phyloP scores from a whole-genome alignment of 1,284 basidiomycete genomes.

The Papiliotrema flavescens region DNA sequence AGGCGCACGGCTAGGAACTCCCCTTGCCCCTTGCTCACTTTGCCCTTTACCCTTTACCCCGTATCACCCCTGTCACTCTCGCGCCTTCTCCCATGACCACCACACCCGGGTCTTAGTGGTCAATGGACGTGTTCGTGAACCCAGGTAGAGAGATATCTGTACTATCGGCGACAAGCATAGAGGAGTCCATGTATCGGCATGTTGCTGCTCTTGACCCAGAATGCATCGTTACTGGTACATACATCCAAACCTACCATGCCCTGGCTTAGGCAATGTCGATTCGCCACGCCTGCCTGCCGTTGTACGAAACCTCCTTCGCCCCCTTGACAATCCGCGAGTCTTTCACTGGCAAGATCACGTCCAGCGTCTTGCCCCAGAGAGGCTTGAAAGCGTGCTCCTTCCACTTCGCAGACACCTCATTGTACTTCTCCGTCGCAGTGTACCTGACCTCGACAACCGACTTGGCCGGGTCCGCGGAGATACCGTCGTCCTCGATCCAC shows the following conservation, averaged over 20 bases:
- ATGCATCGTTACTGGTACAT: no score
- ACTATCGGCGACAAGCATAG: no score
- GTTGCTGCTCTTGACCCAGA: no score
- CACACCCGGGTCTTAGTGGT: no score
- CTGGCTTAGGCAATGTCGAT: not conserved
- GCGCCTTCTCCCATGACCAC: no score
- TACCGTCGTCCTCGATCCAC: constrained; percentile 52
- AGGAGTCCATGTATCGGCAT: no score
- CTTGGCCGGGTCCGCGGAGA: constrained; percentile 37
- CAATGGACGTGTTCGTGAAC: no score
- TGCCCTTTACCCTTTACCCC: no score
- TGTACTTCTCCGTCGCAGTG: constrained; percentile 21
- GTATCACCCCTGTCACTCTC: no score
- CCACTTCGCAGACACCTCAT: constrained; percentile 36
- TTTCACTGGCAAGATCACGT: constrained; percentile 39
- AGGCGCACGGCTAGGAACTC: no score
- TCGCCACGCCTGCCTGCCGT: not conserved
- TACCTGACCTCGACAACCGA: constrained; percentile 41
- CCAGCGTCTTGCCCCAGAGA: constrained; percentile 44
- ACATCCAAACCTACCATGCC: not conserved
- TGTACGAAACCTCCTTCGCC: not conserved
- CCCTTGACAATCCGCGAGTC: not conserved
- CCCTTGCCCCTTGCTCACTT: no score
- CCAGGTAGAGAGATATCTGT: no score
- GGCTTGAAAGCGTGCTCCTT: constrained; percentile 42